phyloP scores from a whole-genome alignment of 2,329 filamentous ascomycete species.

The Claviceps paspali region DNA sequence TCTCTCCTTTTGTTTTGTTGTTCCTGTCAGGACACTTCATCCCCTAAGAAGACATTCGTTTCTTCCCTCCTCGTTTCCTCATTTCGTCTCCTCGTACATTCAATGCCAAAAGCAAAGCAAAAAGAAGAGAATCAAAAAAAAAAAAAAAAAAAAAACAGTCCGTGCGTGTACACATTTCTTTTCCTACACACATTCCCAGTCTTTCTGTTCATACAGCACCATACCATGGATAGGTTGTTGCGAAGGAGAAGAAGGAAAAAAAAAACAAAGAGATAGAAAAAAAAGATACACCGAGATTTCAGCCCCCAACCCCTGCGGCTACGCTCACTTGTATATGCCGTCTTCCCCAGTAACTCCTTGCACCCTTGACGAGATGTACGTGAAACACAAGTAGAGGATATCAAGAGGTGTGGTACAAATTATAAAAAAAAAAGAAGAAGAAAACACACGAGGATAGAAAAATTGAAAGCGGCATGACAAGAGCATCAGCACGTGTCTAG shows the following conservation, averaged over 20 bases:
- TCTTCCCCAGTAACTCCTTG: constrained; percentile 7
- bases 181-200: background rate
- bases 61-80: no score
- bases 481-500: constrained; percentile 52
- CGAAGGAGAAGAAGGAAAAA: background rate
- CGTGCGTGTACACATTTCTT: background rate
- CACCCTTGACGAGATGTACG: constrained; percentile 9
- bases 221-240: no score
- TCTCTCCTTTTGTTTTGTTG: no score
- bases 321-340: background rate
- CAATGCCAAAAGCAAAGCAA: constrained; percentile 5
- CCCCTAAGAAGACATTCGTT: no score
- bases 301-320: background rate
- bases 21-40: no score
- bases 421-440: background rate
- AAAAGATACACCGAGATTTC: no score
- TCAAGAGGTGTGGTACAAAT: background rate
- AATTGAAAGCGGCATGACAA: constrained; percentile 2
- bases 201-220: no score
- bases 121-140: constrained; percentile 10
- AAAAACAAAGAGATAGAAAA: background rate
- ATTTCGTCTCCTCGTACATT: no score
- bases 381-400: constrained; percentile 2
- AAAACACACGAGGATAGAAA: background rate
- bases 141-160: background rate